Percentiles rank a stretch among this genome's conserved stretches.
These are phyloP conservation scores for Trichoderma atrobrunneum DNA, from an alignment of 2,329 filamentous ascomycete species.

Conservation along the genomic window DNA sequence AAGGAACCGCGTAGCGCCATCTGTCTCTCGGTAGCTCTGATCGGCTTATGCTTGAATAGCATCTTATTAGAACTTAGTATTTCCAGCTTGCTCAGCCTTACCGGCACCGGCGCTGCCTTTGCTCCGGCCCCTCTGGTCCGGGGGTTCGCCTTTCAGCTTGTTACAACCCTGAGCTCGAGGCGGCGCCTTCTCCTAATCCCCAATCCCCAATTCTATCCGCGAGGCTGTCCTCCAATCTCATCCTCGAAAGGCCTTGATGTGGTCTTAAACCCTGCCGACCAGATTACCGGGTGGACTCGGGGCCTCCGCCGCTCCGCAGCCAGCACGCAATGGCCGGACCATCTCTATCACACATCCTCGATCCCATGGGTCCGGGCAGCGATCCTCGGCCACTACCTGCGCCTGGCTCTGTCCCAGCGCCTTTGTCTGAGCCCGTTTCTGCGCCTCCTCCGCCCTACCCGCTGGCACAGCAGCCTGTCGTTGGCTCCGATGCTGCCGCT, in stretches of 20 bases:
- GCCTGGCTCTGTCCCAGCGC: neutral
- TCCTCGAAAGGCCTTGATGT: slow-evolving; percentile 9
- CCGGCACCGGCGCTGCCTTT: slow-evolving; percentile 4
- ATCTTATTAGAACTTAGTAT: neutral
- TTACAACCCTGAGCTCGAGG: neutral
- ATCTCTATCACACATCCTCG: slow-evolving; percentile 34
- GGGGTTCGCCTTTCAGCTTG: neutral
- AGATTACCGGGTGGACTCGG: neutral
- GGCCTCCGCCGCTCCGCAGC: slow-evolving; percentile 15
- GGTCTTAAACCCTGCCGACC: neutral
- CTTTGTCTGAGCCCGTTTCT: neutral
- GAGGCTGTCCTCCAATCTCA: neutral
- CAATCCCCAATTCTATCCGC: neutral
- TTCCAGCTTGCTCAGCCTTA: slow-evolving; percentile 12
- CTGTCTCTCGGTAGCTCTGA: slow-evolving; percentile 7
- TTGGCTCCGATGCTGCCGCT: neutral
- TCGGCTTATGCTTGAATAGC: neutral
- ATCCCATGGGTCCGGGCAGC: slow-evolving; percentile 28
- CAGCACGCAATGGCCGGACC: slow-evolving; percentile 31
- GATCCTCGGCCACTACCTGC: neutral
- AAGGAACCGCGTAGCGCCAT: slow-evolving; percentile 4
- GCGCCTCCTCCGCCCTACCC: neutral
- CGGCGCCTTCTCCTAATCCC: neutral
- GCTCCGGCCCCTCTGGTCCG: slow-evolving; percentile 1
- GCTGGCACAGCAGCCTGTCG: neutral